Conservation (phyloP, 108 stramenopile genomes). For the Nannochloropsis salina region DNA sequence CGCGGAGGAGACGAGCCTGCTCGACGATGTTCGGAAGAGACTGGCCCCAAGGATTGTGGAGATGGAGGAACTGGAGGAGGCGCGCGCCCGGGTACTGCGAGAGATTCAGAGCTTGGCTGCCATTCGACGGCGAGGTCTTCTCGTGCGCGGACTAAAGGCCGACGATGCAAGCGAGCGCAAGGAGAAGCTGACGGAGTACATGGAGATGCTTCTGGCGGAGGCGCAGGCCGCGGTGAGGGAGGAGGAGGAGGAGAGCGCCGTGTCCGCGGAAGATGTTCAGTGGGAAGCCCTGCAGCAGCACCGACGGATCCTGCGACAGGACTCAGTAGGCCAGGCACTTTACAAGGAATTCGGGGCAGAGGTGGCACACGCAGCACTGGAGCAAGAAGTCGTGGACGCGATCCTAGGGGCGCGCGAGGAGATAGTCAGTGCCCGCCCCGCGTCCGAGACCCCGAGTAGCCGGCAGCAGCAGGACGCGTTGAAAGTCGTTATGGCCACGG, state of each 20-base stretch:
- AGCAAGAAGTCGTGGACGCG: conserved; percentile 4
- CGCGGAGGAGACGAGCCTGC: background rate
- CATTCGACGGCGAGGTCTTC: background rate
- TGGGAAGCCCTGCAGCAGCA: background rate
- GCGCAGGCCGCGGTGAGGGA: background rate
- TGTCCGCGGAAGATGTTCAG: background rate
- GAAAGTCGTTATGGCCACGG: background rate
- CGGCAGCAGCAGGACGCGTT: background rate
- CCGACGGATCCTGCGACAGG: background rate
- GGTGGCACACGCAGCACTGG: background rate
- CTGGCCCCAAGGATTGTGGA: background rate
- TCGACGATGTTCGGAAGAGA: background rate
- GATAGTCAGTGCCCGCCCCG: background rate
- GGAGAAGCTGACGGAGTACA: background rate
- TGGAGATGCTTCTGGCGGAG: background rate
- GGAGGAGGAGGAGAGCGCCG: background rate
- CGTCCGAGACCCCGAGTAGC: background rate
- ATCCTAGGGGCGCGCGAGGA: background rate
- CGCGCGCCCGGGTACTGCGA: background rate
- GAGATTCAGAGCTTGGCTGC: background rate
- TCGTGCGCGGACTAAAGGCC: background rate
- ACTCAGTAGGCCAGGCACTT: background rate
- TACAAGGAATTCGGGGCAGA: background rate
- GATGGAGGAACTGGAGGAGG: background rate
- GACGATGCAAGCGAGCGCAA: background rate